These are phyloP conservation scores for Anthoceros angustus DNA, from an alignment of 225 moss, liverwort and hornwort species.

Conservation along the genomic window DNA sequence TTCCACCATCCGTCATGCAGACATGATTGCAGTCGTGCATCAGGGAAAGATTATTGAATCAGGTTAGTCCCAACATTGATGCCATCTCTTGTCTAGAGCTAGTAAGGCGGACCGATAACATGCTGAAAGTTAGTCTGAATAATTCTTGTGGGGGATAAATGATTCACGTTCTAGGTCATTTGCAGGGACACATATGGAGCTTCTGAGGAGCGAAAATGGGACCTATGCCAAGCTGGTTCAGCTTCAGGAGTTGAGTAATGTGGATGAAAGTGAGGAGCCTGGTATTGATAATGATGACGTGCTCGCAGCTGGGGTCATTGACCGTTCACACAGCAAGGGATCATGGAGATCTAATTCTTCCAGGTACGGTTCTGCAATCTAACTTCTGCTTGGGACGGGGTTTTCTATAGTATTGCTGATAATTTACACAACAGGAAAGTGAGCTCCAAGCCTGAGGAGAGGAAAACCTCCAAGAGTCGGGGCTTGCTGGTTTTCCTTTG, in stretches of 20 bases:
- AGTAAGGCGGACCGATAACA: background rate
- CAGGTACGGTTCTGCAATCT: slow-evolving; percentile 10
- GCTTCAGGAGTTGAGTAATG: slow-evolving; percentile 41
- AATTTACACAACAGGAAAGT: slow-evolving; percentile 22
- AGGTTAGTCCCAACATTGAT: slow-evolving; percentile 19
- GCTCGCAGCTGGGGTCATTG: slow-evolving; percentile 14
- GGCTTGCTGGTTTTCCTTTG: background rate
- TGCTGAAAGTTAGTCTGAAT: background rate
- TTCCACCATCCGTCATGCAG: slow-evolving; percentile 74
- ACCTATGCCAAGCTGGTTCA: slow-evolving; percentile 66
- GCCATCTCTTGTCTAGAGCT: background rate
- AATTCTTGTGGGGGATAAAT: background rate
- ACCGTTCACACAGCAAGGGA: slow-evolving; percentile 25
- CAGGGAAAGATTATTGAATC: slow-evolving; percentile 75
- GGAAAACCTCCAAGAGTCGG: too few relatives aligned
- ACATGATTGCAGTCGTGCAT: slow-evolving; percentile 80
- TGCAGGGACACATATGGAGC: slow-evolving; percentile 64
- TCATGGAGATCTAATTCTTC: too few relatives aligned
- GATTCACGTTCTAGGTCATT: background rate
- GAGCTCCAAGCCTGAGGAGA: background rate
- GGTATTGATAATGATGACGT: slow-evolving; percentile 19
- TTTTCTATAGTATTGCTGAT: slow-evolving; percentile 20
- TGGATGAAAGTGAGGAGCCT: slow-evolving; percentile 14
- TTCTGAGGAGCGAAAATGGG: slow-evolving; percentile 41
- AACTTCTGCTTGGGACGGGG: background rate